phyloP scores from a whole-genome alignment of 257 asterid genomes.

The Rehmannia glutinosa region DNA sequence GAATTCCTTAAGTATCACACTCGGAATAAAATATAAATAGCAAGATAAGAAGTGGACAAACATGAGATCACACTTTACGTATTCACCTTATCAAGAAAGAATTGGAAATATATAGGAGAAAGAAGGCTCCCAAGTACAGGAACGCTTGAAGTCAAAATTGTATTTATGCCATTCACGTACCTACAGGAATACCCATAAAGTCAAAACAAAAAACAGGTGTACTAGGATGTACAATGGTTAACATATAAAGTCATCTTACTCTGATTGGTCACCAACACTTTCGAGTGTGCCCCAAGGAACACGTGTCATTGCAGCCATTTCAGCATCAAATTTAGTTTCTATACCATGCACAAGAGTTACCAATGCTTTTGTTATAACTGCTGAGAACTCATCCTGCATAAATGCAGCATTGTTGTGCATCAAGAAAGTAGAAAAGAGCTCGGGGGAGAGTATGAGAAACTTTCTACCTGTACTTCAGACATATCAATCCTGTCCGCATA shows the following conservation, averaged over 20 bases:
- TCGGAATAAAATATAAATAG: background rate
- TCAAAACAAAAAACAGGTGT: conserved; percentile 24
- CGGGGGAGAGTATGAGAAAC: conserved; percentile 14
- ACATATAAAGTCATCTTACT: conserved; percentile 45
- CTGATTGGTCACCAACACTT: conserved; percentile 99
- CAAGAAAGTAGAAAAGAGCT: conserved; percentile 6
- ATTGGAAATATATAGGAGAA: conserved; percentile 87
- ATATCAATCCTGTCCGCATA: conserved; percentile 77
- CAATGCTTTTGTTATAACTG: conserved; percentile 88
- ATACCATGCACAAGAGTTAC: conserved; percentile 89
- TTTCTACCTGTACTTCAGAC: conserved; percentile 93
- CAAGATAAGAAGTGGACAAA: too few relatives aligned
- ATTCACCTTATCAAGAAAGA: conserved; percentile 84
- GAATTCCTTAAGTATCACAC: conserved; percentile 11
- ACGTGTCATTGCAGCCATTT: conserved; percentile 98
- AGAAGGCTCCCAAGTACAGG: conserved; percentile 97
- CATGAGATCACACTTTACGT: too few relatives aligned
- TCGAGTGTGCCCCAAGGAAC: conserved; percentile 97
- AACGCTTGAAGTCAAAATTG: conserved; percentile 73
- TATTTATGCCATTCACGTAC: conserved; percentile 87
- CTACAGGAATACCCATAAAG: conserved; percentile 48
- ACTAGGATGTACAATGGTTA: background rate
- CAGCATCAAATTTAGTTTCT: conserved; percentile 90
- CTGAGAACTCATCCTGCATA: conserved; percentile 98
- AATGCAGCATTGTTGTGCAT: conserved; percentile 6